These are phyloP conservation scores for Ustilago sp. DNA, from an alignment of 1,284 basidiomycete species.

Conservation along the genomic window DNA sequence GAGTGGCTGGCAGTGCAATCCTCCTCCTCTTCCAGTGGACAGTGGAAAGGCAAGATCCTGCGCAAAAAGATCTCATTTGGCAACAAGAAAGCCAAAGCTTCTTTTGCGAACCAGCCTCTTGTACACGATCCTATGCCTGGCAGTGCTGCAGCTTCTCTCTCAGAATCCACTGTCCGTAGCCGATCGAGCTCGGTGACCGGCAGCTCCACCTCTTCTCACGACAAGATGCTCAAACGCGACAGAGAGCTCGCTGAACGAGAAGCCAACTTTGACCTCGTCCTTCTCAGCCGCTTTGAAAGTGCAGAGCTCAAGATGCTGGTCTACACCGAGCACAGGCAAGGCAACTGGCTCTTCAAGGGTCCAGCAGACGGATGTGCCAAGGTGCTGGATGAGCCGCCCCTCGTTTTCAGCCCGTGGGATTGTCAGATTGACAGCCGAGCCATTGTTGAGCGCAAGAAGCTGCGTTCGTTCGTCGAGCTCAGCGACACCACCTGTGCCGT, in stretches of 20 bases:
- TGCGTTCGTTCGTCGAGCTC: conserved; percentile 51
- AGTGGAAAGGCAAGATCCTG: conserved; percentile 38
- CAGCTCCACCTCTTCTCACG: conserved; percentile 16
- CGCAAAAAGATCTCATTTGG: conserved; percentile 45
- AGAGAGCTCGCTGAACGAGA: conserved; percentile 39
- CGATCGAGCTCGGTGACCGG: conserved; percentile 12
- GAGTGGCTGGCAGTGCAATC: conserved; percentile 23
- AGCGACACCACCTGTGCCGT: conserved; percentile 40
- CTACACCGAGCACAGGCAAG: conserved; percentile 48
- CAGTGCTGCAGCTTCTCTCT: not conserved
- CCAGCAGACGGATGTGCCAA: conserved; percentile 14
- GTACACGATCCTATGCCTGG: conserved; percentile 31
- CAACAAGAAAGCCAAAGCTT: conserved; percentile 22
- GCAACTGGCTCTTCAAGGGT: conserved; percentile 43
- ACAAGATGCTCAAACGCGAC: conserved; percentile 42
- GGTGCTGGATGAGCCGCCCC: conserved; percentile 33
- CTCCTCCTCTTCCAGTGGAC: conserved; percentile 6
- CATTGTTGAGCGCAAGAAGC: conserved; percentile 49
- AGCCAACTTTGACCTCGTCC: conserved; percentile 39
- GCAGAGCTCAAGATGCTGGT: conserved; percentile 44
- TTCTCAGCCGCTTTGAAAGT: conserved; percentile 41
- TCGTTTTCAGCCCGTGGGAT: conserved; percentile 48
- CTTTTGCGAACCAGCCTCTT: conserved; percentile 4
- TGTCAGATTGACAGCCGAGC: conserved; percentile 41
- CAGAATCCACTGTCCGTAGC: conserved; percentile 1